Percentiles rank a stretch among this genome's conserved stretches.
Conservation (phyloP, 495 filamentous ascomycete species). For the Aspergillus cristatus region DNA sequence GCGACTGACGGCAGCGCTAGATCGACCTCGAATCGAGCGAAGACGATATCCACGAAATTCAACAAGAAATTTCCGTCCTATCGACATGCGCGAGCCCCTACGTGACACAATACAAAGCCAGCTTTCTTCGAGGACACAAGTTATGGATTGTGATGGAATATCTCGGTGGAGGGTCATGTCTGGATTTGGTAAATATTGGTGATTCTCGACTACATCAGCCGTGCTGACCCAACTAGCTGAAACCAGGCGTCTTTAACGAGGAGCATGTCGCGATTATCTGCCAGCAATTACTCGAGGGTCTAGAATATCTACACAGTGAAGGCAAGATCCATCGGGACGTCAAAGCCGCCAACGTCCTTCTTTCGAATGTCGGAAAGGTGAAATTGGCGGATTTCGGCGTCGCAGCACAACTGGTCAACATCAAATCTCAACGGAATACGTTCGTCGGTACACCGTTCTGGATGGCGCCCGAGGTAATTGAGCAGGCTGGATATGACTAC, state of each 20-base stretch:
- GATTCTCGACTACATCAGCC: too few relatives aligned
- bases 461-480: conserved; percentile 99
- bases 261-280: conserved; percentile 91
- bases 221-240: conserved; percentile 46
- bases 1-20: too few relatives aligned
- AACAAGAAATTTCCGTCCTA: conserved; percentile 92
- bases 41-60: conserved; percentile 96
- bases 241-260: conserved; percentile 86
- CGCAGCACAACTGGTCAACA: conserved; percentile 90
- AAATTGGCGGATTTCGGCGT: conserved; percentile 98
- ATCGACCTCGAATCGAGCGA: conserved; percentile 98
- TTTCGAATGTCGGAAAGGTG: conserved; percentile 82
- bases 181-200: conserved; percentile 61
- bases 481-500: conserved; percentile 93
- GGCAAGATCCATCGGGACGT: conserved; percentile 97
- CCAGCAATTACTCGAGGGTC: conserved; percentile 76
- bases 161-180: conserved; percentile 83
- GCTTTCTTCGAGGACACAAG: conserved; percentile 88
- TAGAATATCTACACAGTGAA: conserved; percentile 89
- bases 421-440: conserved; percentile 95
- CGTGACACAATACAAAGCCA: conserved; percentile 93
- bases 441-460: conserved; percentile 99
- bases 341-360: conserved; percentile 88
- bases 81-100: conserved; percentile 88
- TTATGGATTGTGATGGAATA: conserved; percentile 99